Evolutionary conservation across 768 basidiomycete genomes (phyloP).

Genomic region (Crepidotus variabilis): DNA sequence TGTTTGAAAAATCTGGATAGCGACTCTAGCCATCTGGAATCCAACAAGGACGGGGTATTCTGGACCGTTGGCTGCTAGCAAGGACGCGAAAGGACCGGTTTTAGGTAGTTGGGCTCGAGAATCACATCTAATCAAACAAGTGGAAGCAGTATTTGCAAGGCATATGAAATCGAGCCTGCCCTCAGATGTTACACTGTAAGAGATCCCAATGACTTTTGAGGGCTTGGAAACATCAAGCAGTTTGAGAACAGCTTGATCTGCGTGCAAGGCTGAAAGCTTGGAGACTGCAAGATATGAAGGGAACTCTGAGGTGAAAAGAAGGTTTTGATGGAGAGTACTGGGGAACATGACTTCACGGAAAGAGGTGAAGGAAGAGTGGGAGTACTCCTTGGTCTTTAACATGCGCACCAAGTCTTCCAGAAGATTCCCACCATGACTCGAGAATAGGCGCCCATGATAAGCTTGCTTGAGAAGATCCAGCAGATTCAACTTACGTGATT

Average conservation of each 20-base stretch:
- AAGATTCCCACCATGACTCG: not conserved
- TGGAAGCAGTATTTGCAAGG: constrained; percentile 4
- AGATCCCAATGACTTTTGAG: constrained; percentile 3
- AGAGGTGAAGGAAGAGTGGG: not conserved
- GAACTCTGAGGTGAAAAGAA: not conserved
- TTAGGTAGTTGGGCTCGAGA: not conserved
- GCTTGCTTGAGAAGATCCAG: not conserved
- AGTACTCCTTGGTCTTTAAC: too few species aligned
- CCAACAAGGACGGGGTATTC: constrained; percentile 23
- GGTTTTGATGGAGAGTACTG: not conserved
- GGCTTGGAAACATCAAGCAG: not conserved
- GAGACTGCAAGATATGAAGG: not conserved
- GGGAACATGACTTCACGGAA: not conserved
- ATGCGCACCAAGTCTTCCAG: not conserved
- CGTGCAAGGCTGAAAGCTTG: not conserved
- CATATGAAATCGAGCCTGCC: constrained; percentile 13
- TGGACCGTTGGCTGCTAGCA: not conserved
- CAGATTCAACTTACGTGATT: not conserved
- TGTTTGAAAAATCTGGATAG: constrained; percentile 25
- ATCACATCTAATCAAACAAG: constrained; percentile 3
- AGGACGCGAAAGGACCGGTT: not conserved
- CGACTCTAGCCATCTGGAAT: constrained; percentile 33
- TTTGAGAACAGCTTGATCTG: not conserved
- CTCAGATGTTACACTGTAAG: constrained; percentile 5
- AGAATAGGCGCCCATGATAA: not conserved